These are phyloP conservation scores for Lentinula edodes DNA, from an alignment of 768 basidiomycete species.

Conservation along the genomic window DNA sequence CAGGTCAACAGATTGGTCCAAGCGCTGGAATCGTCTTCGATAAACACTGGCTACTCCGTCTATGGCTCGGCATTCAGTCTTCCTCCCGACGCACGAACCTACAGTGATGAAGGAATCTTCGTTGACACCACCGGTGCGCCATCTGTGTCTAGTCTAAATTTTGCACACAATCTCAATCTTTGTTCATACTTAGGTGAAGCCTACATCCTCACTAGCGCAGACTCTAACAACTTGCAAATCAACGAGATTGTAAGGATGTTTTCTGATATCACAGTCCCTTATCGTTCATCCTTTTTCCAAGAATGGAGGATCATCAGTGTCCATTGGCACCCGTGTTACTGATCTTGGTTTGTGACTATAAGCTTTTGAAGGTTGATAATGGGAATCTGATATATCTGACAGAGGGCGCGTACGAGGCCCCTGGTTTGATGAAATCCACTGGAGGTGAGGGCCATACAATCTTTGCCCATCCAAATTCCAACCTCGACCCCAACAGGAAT, in stretches of 20 bases:
- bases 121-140: conserved; percentile 9
- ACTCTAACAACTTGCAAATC: conserved; percentile 14
- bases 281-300: neutral
- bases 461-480: neutral
- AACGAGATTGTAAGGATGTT: conserved; percentile 6
- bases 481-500: neutral
- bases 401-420: conserved; percentile 2
- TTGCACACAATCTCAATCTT: neutral
- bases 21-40: conserved; percentile 6
- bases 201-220: conserved; percentile 13
- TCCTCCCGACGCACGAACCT: conserved; percentile 10
- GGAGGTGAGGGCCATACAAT: neutral
- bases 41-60: conserved; percentile 9
- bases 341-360: neutral
- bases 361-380: neutral
- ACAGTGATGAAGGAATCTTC: conserved; percentile 13
- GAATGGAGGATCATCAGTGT: conserved; percentile 4
- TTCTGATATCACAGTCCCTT: neutral
- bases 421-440: neutral
- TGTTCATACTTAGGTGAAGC: neutral
- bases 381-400: neutral
- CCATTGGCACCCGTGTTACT: neutral
- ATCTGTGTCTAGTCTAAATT: too few relatives aligned
- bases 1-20: conserved; percentile 11
- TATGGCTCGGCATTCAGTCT: conserved; percentile 9